Percentiles rank a stretch among this genome's conserved stretches.
Evolutionary conservation across 2,329 filamentous ascomycete genomes (phyloP).

Genomic region (Arthrobotrys musiformis): DNA sequence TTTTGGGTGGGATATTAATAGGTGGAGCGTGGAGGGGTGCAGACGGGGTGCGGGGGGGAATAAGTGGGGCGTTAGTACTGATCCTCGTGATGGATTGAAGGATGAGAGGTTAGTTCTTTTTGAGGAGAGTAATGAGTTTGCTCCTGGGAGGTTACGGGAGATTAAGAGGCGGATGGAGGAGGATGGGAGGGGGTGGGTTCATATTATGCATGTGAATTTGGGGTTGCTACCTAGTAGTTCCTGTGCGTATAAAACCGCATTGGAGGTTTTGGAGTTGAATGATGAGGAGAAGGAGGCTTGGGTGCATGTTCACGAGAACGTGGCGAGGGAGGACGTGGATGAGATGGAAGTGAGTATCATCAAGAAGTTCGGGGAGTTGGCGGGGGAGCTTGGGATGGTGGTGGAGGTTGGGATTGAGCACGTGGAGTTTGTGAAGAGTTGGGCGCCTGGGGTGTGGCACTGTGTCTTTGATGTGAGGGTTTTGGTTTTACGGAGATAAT

Average conservation of each 20-base stretch:
- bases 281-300: conserved; percentile 63
- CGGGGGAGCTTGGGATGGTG: conserved; percentile 24
- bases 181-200: conserved; percentile 5
- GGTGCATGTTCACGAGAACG: conserved; percentile 76
- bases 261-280: conserved; percentile 63
- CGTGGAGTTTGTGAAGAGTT: conserved; percentile 75
- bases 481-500: neutral
- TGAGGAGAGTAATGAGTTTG: conserved; percentile 73
- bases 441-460: conserved; percentile 76
- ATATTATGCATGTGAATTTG: conserved; percentile 71
- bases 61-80: conserved; percentile 72
- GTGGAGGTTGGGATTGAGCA: conserved; percentile 63
- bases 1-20: conserved; percentile 89
- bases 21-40: conserved; percentile 85
- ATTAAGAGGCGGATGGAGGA: conserved; percentile 58
- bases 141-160: conserved; percentile 64
- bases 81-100: conserved; percentile 61
- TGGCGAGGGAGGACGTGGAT: conserved; percentile 69
- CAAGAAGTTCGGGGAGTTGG: conserved; percentile 39
- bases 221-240: conserved; percentile 72
- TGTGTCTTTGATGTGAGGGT: conserved; percentile 72
- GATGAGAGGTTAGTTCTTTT: conserved; percentile 72
- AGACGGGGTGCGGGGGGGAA: conserved; percentile 78
- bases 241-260: conserved; percentile 68
- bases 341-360: conserved; percentile 57